Base-by-base conservation (phyloP, 345 rosid species). In the Salix caprea region DNA sequence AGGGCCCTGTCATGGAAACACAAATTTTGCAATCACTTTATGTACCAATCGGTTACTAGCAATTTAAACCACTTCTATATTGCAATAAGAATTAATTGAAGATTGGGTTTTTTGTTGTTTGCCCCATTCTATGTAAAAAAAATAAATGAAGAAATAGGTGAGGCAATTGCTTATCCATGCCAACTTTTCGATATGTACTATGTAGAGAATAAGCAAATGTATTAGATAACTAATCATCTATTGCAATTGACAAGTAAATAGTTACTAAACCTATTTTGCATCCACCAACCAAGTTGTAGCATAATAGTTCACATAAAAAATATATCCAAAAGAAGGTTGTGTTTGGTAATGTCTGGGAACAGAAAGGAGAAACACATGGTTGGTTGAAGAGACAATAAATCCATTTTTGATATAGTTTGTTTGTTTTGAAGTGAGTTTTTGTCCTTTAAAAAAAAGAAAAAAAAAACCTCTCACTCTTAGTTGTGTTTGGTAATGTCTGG, bases 1-100 rank as follows among this genome's bases (percentile, higher is more conserved):
- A 96, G 32, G 44, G 90, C 93, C 98, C 98, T 93, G 96, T 76
- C 65, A 83, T 16, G 44, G 32, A 60, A 61, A 73, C 3, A 54
- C 15, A 62, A 42, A 34, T n/a, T 46, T 64, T 64, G 5, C 8
- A 32, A 70, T 48, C 36, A 23, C 26, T 71, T 77, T 23, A 65
- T 64, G 23, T 48, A 36, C 42, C 66, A 54, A 40, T 32, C 50
- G 18, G 37, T 13, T 7, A 44, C 58, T n/a, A 46, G 71, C 19
- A 36, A 52, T 77, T 24, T 65, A 62, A 46, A 6, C 48, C 32
- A 70, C 9, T 30, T 39, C 11, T 19, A 60, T 32, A 19, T n/a
- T n/a, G 13, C 40, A 24, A 16, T 18, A 24, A 54, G 23, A 74
- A 40, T 40, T 19, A 32, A 10, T 56, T 16, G 10, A 58, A 58